phyloP scores from a whole-genome alignment of 1,284 basidiomycete genomes.

The Malassezia obtusa region DNA sequence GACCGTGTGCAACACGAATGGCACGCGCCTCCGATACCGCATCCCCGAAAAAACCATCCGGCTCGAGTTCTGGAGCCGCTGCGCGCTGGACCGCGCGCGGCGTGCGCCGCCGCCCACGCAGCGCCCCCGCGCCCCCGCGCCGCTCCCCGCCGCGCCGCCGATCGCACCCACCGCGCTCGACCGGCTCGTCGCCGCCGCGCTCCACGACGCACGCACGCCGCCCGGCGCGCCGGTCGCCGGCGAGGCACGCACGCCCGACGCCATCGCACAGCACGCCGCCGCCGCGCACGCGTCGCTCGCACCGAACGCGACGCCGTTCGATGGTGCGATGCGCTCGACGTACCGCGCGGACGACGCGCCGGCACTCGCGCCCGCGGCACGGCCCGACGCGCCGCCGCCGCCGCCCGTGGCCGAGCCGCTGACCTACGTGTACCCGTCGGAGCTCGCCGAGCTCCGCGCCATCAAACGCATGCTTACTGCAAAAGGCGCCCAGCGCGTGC shows the following conservation, averaged over 20 bases:
- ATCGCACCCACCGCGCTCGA: not conserved
- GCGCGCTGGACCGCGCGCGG: not conserved
- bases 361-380: not conserved
- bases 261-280: conserved; percentile 3
- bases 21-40: conserved; percentile 55
- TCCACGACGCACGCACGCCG: not conserved
- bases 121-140: not conserved
- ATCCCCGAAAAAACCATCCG: conserved; percentile 87
- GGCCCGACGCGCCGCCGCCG: not conserved
- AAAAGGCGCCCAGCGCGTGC: conserved; percentile 19
- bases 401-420: not conserved
- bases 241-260: not conserved
- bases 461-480: conserved; percentile 24
- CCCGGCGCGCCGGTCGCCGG: not conserved
- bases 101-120: not conserved
- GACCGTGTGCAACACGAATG: conserved; percentile 34
- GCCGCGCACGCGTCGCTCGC: conserved; percentile 2
- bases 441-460: conserved; percentile 32
- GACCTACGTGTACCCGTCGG: conserved; percentile 16
- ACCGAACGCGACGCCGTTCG: conserved; percentile 11
- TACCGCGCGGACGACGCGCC: not conserved
- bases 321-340: conserved; percentile 6
- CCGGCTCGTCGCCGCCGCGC: conserved; percentile 7
- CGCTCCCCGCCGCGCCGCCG: not conserved
- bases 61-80: conserved; percentile 75